These are phyloP conservation scores for Tetraselmis chui DNA, from an alignment of 139 green algal species.

Conservation along the genomic window DNA sequence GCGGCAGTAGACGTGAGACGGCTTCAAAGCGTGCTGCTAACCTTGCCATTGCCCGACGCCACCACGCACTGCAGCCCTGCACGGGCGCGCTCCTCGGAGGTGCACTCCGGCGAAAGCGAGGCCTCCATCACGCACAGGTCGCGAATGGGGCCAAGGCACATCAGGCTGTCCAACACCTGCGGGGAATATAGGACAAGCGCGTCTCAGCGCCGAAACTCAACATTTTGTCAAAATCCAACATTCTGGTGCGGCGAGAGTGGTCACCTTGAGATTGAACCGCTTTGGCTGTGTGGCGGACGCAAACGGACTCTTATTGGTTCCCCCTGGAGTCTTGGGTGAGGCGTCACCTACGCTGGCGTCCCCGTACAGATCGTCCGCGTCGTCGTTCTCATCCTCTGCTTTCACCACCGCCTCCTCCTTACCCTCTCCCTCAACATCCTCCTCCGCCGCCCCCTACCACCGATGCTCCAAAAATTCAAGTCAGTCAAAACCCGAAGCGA, in stretches of 20 bases:
- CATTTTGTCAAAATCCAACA: too few species aligned
- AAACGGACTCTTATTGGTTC: background rate
- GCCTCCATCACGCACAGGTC: background rate
- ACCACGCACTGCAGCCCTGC: background rate
- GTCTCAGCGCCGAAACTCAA: too few species aligned
- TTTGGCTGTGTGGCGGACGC: background rate
- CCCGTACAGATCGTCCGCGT: background rate
- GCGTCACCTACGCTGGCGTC: background rate
- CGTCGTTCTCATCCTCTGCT: background rate
- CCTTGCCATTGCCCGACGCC: background rate
- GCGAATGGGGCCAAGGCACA: background rate
- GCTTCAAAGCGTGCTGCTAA: too few species aligned
- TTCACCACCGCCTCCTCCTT: background rate
- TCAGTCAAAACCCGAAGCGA: too few species aligned
- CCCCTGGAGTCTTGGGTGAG: background rate
- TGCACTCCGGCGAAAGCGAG: background rate
- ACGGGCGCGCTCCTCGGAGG: background rate
- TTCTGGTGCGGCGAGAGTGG: too few species aligned
- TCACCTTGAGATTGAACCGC: background rate
- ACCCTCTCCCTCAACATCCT: background rate
- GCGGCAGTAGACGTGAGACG: too few species aligned
- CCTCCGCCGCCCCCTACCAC: background rate
- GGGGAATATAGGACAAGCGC: too few species aligned
- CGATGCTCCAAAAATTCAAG: too few species aligned
- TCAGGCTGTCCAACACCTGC: background rate